phyloP scores from a whole-genome alignment of 129 eudicot species.

The Arctium minus region DNA sequence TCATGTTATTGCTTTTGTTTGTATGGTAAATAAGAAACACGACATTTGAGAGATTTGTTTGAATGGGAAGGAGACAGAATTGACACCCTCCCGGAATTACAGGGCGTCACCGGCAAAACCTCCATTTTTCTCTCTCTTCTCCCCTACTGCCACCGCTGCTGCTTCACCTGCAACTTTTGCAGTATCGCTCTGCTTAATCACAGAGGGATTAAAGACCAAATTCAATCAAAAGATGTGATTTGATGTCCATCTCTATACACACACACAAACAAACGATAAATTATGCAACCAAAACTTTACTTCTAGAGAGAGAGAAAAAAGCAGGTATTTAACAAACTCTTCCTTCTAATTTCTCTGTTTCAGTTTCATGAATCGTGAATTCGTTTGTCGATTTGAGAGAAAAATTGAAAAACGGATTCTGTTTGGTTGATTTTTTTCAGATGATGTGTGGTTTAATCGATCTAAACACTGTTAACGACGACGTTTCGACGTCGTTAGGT shows the following conservation, averaged over 20 bases:
- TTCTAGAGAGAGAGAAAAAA: conserved; percentile 34
- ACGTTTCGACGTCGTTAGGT: conserved; percentile 24
- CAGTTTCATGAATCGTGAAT: not conserved
- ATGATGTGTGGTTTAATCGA: conserved; percentile 77
- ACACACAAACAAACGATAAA: not conserved
- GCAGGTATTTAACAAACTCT: conserved; percentile 11
- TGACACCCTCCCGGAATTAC: conserved; percentile 95
- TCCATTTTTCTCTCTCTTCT: conserved; percentile 3
- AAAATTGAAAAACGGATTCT: not conserved
- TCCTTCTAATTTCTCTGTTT: not conserved
- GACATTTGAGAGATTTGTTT: conserved; percentile 49
- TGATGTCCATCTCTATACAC: conserved; percentile 3
- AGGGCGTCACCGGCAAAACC: conserved; percentile 48
- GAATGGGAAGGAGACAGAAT: conserved; percentile 66
- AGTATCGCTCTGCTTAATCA: not conserved
- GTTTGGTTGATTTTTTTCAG: conserved; percentile 19
- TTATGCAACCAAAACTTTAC: conserved; percentile 10
- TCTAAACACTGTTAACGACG: conserved; percentile 57
- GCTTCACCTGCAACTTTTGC: conserved; percentile 40
- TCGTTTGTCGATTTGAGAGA: not conserved
- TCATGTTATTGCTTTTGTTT: too few species aligned
- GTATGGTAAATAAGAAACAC: conserved; percentile 33
- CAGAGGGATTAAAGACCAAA: conserved; percentile 5
- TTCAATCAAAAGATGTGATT: conserved; percentile 33
- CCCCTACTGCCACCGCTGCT: conserved; percentile 8